phyloP scores from a whole-genome alignment of 2,329 filamentous ascomycete genomes.

The Aspergillus tubingensis region DNA sequence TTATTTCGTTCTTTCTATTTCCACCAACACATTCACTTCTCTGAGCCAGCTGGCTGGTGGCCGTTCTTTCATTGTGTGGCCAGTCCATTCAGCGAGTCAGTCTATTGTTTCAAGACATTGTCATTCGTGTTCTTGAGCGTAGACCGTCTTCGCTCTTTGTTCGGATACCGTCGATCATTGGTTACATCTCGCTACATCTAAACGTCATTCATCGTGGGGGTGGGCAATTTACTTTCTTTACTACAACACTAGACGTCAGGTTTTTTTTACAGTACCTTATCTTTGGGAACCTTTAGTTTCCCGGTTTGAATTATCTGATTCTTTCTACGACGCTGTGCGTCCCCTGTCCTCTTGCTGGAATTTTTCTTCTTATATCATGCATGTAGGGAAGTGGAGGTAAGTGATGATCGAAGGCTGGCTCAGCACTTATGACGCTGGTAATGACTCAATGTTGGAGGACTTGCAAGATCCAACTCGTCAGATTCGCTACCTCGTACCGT shows the following conservation, averaged over 20 bases:
- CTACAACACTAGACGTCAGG: conserved; percentile 6
- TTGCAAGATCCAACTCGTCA: conserved; percentile 10
- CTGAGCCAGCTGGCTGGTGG: conserved; percentile 18
- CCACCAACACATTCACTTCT: conserved; percentile 2
- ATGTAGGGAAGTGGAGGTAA: conserved; percentile 19
- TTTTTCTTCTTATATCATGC: conserved; percentile 16
- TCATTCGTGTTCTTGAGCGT: conserved; percentile 1
- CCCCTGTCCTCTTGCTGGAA: conserved; percentile 15
- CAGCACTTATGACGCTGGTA: conserved; percentile 9
- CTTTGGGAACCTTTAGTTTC: conserved; percentile 1
- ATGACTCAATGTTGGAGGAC: conserved; percentile 4
- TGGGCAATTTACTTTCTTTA: conserved; percentile 2
- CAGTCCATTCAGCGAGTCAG: conserved; percentile 1
- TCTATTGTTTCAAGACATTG: conserved; percentile 6
- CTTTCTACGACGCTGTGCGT: conserved; percentile 19
- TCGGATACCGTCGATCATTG: neutral
- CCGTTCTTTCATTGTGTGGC: conserved; percentile 3
- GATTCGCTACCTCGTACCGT: neutral
- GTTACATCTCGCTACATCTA: neutral
- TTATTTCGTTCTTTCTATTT: conserved; percentile 10
- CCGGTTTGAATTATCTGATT: conserved; percentile 4
- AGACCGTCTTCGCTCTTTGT: neutral
- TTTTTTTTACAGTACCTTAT: neutral
- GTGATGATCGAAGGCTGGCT: conserved; percentile 18
- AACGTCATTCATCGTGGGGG: conserved; percentile 5